Evolutionary conservation across 2,329 filamentous ascomycete genomes (phyloP).

Genomic region (Pseudocercospora fijiensis): DNA sequence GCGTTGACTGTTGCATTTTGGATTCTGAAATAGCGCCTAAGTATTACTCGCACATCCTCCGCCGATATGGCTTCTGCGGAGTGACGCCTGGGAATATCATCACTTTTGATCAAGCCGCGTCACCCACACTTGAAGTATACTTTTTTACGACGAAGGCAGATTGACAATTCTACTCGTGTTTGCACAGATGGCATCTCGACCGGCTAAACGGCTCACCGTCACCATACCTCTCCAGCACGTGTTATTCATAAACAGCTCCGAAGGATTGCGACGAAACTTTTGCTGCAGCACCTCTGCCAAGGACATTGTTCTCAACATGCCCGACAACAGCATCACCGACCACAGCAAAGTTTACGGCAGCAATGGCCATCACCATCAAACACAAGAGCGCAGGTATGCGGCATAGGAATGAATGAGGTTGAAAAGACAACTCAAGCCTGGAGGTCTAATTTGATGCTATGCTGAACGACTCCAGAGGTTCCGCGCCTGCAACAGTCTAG

Average conservation of each 20-base stretch:
- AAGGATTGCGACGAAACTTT: not conserved
- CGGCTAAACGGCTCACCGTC: not conserved
- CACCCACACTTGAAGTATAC: not conserved
- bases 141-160: not conserved
- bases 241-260: not conserved
- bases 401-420: not conserved
- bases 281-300: not conserved
- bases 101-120: not conserved
- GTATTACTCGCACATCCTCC: constrained; percentile 4
- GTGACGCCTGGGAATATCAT: constrained; percentile 5
- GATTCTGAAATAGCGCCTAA: not conserved
- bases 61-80: constrained; percentile 7
- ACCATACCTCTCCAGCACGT: not conserved
- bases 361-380: not conserved
- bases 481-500: no score
- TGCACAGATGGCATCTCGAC: not conserved
- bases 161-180: not conserved
- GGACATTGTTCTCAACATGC: not conserved
- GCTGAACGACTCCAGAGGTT: no score
- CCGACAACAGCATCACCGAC: not conserved
- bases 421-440: not conserved
- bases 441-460: no score
- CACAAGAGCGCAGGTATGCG: not conserved
- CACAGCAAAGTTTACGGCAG: not conserved
- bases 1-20: constrained; percentile 14